Conservation (phyloP, 768 basidiomycete species). For the Coprinopsis sp. region DNA sequence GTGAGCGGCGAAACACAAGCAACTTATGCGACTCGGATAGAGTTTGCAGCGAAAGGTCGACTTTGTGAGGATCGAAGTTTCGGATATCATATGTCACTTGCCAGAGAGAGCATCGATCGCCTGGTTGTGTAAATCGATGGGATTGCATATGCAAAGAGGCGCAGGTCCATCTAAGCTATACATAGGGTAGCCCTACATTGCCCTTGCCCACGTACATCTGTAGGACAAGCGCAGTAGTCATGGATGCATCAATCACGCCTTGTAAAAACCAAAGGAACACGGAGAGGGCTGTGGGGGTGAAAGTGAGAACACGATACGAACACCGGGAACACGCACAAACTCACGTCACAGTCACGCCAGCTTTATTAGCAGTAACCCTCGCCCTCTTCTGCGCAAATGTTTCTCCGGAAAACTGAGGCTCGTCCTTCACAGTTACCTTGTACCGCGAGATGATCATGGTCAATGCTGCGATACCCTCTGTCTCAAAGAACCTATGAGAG, state of each 20-base stretch:
- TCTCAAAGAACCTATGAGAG: slow-evolving; percentile 37
- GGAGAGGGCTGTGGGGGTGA: slow-evolving; percentile 2
- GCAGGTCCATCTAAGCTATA: no score
- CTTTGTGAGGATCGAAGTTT: no score
- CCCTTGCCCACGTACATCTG: no score
- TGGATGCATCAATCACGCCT: neutral
- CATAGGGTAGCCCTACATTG: no score
- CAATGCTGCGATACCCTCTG: slow-evolving; percentile 42
- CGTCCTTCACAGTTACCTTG: slow-evolving; percentile 42
- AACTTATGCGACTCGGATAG: no score
- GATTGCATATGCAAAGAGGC: no score
- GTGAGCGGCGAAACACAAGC: no score
- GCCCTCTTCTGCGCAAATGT: slow-evolving; percentile 38
- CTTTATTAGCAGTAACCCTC: slow-evolving; percentile 30
- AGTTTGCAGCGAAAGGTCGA: no score
- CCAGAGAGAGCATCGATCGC: no score
- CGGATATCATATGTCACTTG: no score
- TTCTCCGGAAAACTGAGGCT: slow-evolving; percentile 41
- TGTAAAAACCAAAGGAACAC: slow-evolving; percentile 8
- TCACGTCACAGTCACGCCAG: slow-evolving; percentile 24
- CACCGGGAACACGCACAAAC: neutral
- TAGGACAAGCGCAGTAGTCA: neutral
- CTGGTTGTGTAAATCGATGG: no score
- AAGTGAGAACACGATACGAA: neutral
- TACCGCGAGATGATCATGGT: slow-evolving; percentile 41